These are phyloP conservation scores for Ceratobasidium sp. DNA, from an alignment of 1,284 basidiomycete genomes.

Conservation along the genomic window DNA sequence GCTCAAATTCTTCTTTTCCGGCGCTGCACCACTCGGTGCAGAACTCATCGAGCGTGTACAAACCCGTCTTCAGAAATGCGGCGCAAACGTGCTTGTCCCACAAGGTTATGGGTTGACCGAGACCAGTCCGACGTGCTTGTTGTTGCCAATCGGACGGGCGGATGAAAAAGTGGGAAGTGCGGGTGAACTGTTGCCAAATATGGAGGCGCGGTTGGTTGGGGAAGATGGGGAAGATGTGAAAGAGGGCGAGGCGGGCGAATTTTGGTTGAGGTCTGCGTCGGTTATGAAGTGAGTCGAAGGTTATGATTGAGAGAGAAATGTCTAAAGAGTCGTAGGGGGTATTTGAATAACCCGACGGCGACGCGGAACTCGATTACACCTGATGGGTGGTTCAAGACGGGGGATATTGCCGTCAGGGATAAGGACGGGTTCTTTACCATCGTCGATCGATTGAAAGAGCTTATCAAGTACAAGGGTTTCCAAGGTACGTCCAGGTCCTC, in stretches of 20 bases:
- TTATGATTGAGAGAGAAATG: not conserved
- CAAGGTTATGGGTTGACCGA: slow-evolving; percentile 84
- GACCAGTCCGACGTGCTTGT: slow-evolving; percentile 57
- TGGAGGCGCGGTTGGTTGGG: slow-evolving; percentile 80
- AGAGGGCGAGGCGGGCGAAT: slow-evolving; percentile 76
- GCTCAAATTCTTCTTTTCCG: slow-evolving; percentile 74
- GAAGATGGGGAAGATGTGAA: slow-evolving; percentile 64
- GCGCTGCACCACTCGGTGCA: slow-evolving; percentile 84
- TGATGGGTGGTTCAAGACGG: slow-evolving; percentile 88
- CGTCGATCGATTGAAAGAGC: slow-evolving; percentile 80
- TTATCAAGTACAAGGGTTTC: slow-evolving; percentile 87
- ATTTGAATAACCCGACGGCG: slow-evolving; percentile 73
- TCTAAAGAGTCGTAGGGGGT: slow-evolving; percentile 55
- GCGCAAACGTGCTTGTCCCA: slow-evolving; percentile 56
- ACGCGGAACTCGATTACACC: slow-evolving; percentile 75
- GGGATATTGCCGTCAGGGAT: slow-evolving; percentile 77
- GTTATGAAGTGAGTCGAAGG: slow-evolving; percentile 76
- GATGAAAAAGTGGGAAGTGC: slow-evolving; percentile 69
- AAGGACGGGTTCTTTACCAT: slow-evolving; percentile 74
- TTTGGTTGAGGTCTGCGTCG: slow-evolving; percentile 82
- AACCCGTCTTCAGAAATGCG: slow-evolving; percentile 60
- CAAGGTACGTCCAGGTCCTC: slow-evolving; percentile 62
- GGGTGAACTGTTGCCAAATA: slow-evolving; percentile 81
- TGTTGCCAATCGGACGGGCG: slow-evolving; percentile 15
- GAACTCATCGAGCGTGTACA: slow-evolving; percentile 67